Evolutionary conservation across 495 filamentous ascomycete genomes (phyloP), one percentile per base, ranked within the genome.

Genomic region (Sphaerosporella brunnea): DNA sequence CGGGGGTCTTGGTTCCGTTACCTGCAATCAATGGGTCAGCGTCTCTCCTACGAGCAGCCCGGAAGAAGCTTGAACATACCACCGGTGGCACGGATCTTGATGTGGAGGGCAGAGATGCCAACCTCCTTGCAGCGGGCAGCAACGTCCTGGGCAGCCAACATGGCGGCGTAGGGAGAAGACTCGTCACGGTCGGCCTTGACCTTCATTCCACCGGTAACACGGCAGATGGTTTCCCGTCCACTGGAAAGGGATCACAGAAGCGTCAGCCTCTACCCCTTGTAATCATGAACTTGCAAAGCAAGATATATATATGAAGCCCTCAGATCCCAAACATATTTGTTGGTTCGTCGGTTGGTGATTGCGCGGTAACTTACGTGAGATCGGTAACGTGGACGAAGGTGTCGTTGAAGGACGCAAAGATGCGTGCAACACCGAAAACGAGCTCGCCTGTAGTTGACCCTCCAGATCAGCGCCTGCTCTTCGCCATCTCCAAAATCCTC

Each of bases 111-210:
- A 66, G 82, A 95, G 71, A 99, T 94, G 64, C 92, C 92, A 60
- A 99, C 71, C 70, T 99, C 90, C 81, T 99, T 96, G 82, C 90
- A 99, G 66, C 88, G 81, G 63, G 73, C 72, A 58, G 90, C 90
- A 65, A 93, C 90, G 59, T 82, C 79, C 69, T 94, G 87, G 56
- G 87, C 90, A 67, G 90, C 90, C 80, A 99, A 83, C 90, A 99
- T 99, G 68, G 90, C 90, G 61, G 90, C 90, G 77, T 99, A 99
- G 53, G 90, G 90, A 41, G 87, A 95, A 52, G 87, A 95, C 76
- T 99, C 90, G 71, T 99, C 90, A 73, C 90, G 86, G 68, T 99
- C 90, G 68, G 90, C 90, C 80, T 99, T 99, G 74, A 99, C 90
- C 76, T 99, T 99, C 90, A 96, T 96, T 65, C 90, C 90, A 69